These are phyloP conservation scores for Pyrenochaeta sp. DNA, from an alignment of 2,329 filamentous ascomycete species.

Conservation along the genomic window DNA sequence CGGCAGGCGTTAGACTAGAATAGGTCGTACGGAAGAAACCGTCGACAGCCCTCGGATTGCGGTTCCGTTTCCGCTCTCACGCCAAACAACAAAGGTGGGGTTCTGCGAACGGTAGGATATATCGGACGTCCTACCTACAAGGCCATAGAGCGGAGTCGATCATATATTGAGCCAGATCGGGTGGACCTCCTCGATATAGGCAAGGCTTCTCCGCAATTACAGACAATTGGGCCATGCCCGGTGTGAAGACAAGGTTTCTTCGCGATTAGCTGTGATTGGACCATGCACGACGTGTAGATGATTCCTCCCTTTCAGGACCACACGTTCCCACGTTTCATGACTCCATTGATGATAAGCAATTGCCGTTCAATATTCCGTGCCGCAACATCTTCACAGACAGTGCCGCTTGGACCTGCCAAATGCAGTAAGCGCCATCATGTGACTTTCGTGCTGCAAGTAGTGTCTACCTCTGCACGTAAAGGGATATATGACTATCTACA, in stretches of 20 bases:
- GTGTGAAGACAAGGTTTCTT: not conserved
- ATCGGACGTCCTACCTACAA: conserved; percentile 3
- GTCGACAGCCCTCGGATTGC: not conserved
- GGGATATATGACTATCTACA: too few relatives aligned
- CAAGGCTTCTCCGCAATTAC: not conserved
- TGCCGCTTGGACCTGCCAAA: not conserved
- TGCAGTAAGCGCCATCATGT: not conserved
- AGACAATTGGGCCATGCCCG: conserved; percentile 1
- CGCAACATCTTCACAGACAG: not conserved
- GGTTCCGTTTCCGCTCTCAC: conserved; percentile 15
- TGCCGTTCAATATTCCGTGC: too few relatives aligned
- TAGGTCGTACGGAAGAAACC: not conserved
- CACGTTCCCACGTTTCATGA: not conserved
- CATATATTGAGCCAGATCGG: conserved; percentile 4
- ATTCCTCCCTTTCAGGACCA: not conserved
- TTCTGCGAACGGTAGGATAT: conserved; percentile 9
- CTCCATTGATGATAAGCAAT: too few relatives aligned
- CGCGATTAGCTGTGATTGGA: not conserved
- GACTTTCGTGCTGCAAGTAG: not conserved
- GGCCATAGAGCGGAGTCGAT: conserved; percentile 1
- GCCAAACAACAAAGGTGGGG: conserved; percentile 9
- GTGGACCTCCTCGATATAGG: conserved; percentile 15
- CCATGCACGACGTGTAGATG: not conserved
- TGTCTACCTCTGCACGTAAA: not conserved
- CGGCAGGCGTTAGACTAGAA: not conserved